phyloP scores from a whole-genome alignment of 257 asterid species.

The Ilex aquifolium region DNA sequence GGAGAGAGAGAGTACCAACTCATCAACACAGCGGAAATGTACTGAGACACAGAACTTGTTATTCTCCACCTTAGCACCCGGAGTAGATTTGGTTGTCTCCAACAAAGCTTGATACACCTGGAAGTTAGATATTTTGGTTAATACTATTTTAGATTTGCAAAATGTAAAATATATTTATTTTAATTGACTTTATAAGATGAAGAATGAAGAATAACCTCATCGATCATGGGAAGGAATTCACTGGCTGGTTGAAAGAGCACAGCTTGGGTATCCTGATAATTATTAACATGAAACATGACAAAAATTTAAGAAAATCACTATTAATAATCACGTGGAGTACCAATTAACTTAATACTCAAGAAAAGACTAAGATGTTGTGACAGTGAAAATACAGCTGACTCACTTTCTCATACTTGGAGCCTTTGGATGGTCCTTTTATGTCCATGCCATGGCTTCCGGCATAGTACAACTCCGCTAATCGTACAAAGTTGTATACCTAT shows the following conservation, averaged over 20 bases:
- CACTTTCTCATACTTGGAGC: slow-evolving; percentile 61
- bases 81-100: slow-evolving; percentile 58
- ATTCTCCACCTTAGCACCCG: slow-evolving; percentile 85
- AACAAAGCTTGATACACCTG: slow-evolving; percentile 63
- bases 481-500: slow-evolving; percentile 79
- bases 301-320: neutral
- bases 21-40: slow-evolving; percentile 88
- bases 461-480: slow-evolving; percentile 87
- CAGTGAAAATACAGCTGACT: slow-evolving; percentile 11
- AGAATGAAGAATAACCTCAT: slow-evolving; percentile 39
- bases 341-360: neutral
- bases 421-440: slow-evolving; percentile 94
- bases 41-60: slow-evolving; percentile 88
- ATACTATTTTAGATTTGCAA: neutral
- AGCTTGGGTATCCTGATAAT: slow-evolving; percentile 46
- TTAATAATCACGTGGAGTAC: neutral
- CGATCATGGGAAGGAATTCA: slow-evolving; percentile 81
- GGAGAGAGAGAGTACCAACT: slow-evolving; percentile 46
- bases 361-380: neutral
- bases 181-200: neutral
- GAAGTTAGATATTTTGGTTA: neutral
- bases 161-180: no score
- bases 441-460: slow-evolving; percentile 99
- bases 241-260: slow-evolving; percentile 79
- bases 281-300: neutral